Conservation (phyloP, 768 basidiomycete species). For the Botryobasidium botryosum region DNA sequence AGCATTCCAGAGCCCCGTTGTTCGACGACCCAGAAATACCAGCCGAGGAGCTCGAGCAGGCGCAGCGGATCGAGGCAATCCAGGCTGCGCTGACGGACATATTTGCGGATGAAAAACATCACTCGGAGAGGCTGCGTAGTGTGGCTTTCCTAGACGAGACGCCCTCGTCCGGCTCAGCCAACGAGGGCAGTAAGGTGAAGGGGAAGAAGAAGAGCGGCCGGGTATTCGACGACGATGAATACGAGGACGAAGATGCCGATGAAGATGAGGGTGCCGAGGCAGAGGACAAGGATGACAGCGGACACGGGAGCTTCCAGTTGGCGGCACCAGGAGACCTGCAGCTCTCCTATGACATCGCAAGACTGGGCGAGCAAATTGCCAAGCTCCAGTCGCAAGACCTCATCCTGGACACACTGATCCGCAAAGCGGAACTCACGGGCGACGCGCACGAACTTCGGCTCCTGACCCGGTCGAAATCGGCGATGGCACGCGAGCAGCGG, state of each 20-base stretch:
- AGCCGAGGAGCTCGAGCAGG: slow-evolving; percentile 42
- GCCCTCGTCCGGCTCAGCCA: neutral
- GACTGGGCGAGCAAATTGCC: slow-evolving; percentile 56
- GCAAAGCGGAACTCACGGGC: slow-evolving; percentile 88
- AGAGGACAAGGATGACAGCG: slow-evolving; percentile 20
- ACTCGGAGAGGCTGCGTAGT: slow-evolving; percentile 13
- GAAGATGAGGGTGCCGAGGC: slow-evolving; percentile 27
- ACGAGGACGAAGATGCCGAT: slow-evolving; percentile 27
- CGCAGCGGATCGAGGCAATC: slow-evolving; percentile 85
- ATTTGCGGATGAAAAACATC: slow-evolving; percentile 76
- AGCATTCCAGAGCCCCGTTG: slow-evolving; percentile 50
- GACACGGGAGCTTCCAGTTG: slow-evolving; percentile 41
- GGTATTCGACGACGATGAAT: slow-evolving; percentile 24
- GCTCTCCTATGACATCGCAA: slow-evolving; percentile 68
- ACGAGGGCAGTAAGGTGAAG: neutral
- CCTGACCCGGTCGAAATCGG: slow-evolving; percentile 63
- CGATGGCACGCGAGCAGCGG: slow-evolving; percentile 66
- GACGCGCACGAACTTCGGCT: slow-evolving; percentile 73
- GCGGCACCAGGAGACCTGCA: slow-evolving; percentile 84
- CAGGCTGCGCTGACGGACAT: slow-evolving; percentile 93
- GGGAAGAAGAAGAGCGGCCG: too few relatives aligned
- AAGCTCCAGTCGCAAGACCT: slow-evolving; percentile 66
- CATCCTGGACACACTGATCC: slow-evolving; percentile 75
- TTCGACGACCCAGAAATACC: slow-evolving; percentile 66
- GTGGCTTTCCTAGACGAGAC: neutral